A percentile compares a stretch with the other conserved stretches of the same genome.
Conservation (phyloP, 495 filamentous ascomycete species). For the Aspergillus panamensis region DNA sequence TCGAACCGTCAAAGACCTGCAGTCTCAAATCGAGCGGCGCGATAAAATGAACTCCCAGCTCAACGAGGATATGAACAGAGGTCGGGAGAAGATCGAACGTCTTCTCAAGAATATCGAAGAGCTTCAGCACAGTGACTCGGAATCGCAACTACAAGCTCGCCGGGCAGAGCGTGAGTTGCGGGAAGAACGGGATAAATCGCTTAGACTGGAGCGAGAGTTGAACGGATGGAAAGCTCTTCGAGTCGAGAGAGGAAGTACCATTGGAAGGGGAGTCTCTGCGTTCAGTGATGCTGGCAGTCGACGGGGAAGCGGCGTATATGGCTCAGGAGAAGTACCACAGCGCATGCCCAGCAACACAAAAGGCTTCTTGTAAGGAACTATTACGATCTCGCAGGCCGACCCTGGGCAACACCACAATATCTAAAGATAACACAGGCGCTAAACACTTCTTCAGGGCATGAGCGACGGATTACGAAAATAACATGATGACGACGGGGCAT, state of each 20-base stretch:
- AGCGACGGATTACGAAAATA: slow-evolving; percentile 23
- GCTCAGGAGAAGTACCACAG: slow-evolving; percentile 38
- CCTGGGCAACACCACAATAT: slow-evolving; percentile 12
- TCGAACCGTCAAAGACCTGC: slow-evolving; percentile 88
- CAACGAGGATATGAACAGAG: slow-evolving; percentile 72
- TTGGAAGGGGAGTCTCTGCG: slow-evolving; percentile 31
- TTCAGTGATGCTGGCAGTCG: slow-evolving; percentile 44
- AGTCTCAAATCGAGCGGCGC: slow-evolving; percentile 85
- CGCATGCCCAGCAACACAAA: slow-evolving; percentile 50
- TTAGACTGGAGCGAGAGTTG: slow-evolving; percentile 83
- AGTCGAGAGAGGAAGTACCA: slow-evolving; percentile 51
- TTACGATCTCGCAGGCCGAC: slow-evolving; percentile 21
- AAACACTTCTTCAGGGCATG: slow-evolving; percentile 19
- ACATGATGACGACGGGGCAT: slow-evolving; percentile 18
- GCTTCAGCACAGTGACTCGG: slow-evolving; percentile 78
- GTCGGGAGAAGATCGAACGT: slow-evolving; percentile 85
- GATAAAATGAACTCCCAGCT: slow-evolving; percentile 81
- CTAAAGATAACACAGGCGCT: slow-evolving; percentile 14
- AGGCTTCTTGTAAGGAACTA: slow-evolving; percentile 42
- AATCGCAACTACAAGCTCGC: slow-evolving; percentile 72
- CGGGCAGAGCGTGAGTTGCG: slow-evolving; percentile 85
- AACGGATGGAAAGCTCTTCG: slow-evolving; percentile 79
- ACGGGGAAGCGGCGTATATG: slow-evolving; percentile 39
- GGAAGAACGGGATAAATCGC: slow-evolving; percentile 79
- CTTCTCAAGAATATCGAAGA: slow-evolving; percentile 90